phyloP scores from a whole-genome alignment of 306 rosid genomes.

The Sicyos baderoa region DNA sequence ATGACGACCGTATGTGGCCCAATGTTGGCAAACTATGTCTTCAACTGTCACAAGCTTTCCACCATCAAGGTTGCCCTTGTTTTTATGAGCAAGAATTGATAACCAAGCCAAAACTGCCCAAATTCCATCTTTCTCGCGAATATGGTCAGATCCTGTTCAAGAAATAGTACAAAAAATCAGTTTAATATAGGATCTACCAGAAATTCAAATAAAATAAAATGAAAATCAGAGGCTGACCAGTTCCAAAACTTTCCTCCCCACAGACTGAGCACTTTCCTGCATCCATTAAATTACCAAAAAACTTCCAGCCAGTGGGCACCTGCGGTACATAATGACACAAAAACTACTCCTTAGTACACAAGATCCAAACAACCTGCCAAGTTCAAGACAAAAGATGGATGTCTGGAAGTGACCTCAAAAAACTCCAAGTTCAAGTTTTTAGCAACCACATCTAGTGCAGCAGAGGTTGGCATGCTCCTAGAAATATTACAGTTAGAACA shows the following conservation, averaged over 20 bases:
- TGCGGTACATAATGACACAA: constrained; percentile 27
- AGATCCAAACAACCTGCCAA: constrained; percentile 9
- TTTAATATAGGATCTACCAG: constrained; percentile 4
- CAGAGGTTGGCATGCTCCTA: constrained; percentile 99
- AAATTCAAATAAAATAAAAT: neutral
- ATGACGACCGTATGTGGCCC: constrained; percentile 92
- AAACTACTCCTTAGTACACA: constrained; percentile 7
- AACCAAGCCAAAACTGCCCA: constrained; percentile 99
- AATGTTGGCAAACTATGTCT: constrained; percentile 91
- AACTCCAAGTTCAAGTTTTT: constrained; percentile 78
- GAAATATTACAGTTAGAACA: constrained; percentile 23
- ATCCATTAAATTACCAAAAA: constrained; percentile 95
- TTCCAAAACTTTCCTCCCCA: constrained; percentile 99
- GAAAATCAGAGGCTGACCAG: constrained; percentile 46
- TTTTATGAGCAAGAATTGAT: constrained; percentile 73
- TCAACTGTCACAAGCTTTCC: constrained; percentile 84
- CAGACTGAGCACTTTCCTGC: constrained; percentile 88
- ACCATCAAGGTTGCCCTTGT: constrained; percentile 63
- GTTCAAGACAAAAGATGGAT: neutral
- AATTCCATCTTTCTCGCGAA: constrained; percentile 97
- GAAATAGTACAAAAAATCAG: constrained; percentile 23
- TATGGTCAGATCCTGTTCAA: constrained; percentile 84
- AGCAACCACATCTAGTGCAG: constrained; percentile 99
- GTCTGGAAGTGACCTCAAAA: constrained; percentile 58
- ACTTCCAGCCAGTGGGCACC: constrained; percentile 99